Conservation (phyloP, 2,329 filamentous ascomycete species). For the Dactylonectria macrodidyma region DNA sequence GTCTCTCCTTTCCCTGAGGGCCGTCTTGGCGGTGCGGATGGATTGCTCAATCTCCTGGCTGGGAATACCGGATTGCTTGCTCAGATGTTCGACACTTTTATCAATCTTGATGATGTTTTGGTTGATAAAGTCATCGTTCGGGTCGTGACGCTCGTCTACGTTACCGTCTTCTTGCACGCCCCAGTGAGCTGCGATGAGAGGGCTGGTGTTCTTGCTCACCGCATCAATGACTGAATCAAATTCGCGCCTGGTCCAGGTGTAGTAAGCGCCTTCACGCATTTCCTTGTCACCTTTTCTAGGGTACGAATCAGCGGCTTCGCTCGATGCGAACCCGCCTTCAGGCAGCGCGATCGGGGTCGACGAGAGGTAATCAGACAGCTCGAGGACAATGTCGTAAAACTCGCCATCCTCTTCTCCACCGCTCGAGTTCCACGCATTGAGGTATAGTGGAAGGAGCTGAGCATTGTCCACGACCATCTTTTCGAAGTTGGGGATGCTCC, state of each 20-base stretch:
- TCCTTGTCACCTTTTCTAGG: slow-evolving; percentile 82
- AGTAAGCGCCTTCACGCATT: slow-evolving; percentile 92
- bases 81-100: slow-evolving; percentile 77
- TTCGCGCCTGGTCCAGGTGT: slow-evolving; percentile 93
- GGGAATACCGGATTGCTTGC: slow-evolving; percentile 80
- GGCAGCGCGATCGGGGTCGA: slow-evolving; percentile 76
- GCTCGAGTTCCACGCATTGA: slow-evolving; percentile 83
- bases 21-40: slow-evolving; percentile 76
- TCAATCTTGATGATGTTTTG: slow-evolving; percentile 89
- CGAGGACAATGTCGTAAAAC: slow-evolving; percentile 83
- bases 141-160: slow-evolving; percentile 84
- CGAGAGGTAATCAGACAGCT: slow-evolving; percentile 90
- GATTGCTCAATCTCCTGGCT: slow-evolving; percentile 78
- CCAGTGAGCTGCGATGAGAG: slow-evolving; percentile 87
- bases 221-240: slow-evolving; percentile 79
- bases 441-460: slow-evolving; percentile 85
- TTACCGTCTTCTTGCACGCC: slow-evolving; percentile 89
- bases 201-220: slow-evolving; percentile 70
- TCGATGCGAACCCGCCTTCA: slow-evolving; percentile 85
- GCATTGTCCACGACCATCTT: slow-evolving; percentile 97
- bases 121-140: slow-evolving; percentile 93
- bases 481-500: slow-evolving; percentile 96
- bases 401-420: slow-evolving; percentile 72
- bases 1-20: slow-evolving; percentile 80
- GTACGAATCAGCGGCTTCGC: slow-evolving; percentile 91